Percentiles rank a stretch among this genome's conserved stretches.
Evolutionary conservation across 2,329 filamentous ascomycete genomes (phyloP).

Genomic region (Trichoderma semiorbis): DNA sequence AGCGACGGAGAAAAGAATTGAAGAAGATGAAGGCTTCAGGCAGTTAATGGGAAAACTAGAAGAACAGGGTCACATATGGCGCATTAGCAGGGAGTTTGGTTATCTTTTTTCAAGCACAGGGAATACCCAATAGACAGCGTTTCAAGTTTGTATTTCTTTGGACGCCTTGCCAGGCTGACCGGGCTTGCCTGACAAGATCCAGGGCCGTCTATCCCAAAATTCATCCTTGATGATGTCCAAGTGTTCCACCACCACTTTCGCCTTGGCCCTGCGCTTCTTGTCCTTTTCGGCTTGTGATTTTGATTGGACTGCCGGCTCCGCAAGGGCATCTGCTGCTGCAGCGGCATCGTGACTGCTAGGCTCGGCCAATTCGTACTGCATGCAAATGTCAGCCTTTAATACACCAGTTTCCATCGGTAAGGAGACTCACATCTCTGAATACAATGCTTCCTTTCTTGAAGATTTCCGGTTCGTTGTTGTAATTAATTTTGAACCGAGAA

Average conservation of each 20-base stretch:
- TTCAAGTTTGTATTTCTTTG: constrained; percentile 47
- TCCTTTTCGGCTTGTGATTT: constrained; percentile 83
- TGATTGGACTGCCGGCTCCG: constrained; percentile 58
- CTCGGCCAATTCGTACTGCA: constrained; percentile 68
- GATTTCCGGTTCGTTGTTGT: constrained; percentile 92
- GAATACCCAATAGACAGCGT: constrained; percentile 30
- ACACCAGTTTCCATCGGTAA: neutral
- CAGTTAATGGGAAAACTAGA: neutral
- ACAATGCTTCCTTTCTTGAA: constrained; percentile 91
- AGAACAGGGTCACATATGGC: neutral
- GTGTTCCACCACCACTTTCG: constrained; percentile 76
- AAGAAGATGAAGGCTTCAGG: constrained; percentile 22
- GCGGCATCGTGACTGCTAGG: constrained; percentile 46
- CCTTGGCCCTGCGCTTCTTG: constrained; percentile 75
- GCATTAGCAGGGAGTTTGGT: constrained; percentile 28
- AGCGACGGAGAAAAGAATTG: constrained; percentile 34
- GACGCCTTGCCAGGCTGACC: constrained; percentile 65
- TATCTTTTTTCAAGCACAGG: constrained; percentile 23
- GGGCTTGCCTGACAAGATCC: constrained; percentile 68
- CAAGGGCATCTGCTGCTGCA: constrained; percentile 45
- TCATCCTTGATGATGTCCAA: constrained; percentile 92
- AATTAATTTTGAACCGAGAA: constrained; percentile 85
- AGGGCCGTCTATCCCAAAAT: constrained; percentile 86
- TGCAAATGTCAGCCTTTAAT: constrained; percentile 23
- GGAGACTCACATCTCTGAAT: constrained; percentile 66